These are phyloP conservation scores for Amauroascus verrucosus DNA, from an alignment of 2,329 filamentous ascomycete genomes.

Conservation along the genomic window DNA sequence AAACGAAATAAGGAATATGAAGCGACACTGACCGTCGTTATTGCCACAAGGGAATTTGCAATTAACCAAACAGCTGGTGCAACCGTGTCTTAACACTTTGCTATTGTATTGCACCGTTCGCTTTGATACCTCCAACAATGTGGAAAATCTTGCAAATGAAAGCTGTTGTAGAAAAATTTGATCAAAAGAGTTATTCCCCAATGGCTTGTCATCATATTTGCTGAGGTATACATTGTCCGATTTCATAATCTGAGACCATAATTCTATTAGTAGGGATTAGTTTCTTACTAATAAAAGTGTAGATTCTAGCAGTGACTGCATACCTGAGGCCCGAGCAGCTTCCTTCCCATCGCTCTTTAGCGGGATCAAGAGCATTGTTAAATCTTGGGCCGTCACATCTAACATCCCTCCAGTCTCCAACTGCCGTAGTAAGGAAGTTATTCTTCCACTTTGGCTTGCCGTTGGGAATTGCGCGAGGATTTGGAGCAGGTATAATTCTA, in stretches of 20 bases:
- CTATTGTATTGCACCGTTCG: background rate
- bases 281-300: too few species aligned
- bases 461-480: too few species aligned
- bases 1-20: background rate
- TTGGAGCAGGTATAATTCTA: too few species aligned
- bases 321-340: background rate
- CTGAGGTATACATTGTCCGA: background rate
- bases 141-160: constrained; percentile 1
- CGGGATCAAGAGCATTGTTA: background rate
- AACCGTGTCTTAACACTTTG: background rate
- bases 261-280: background rate
- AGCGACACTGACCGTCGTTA: background rate
- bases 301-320: too few species aligned
- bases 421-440: constrained; percentile 2
- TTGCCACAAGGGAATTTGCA: background rate
- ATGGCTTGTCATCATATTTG: background rate
- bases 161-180: background rate
- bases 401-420: constrained; percentile 1
- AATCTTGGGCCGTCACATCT: background rate
- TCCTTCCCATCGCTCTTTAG: background rate
- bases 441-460: too few species aligned
- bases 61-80: constrained; percentile 5
- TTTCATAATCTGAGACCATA: background rate
- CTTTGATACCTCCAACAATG: constrained; percentile 3
- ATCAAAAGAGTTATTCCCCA: background rate